phyloP scores from a whole-genome alignment of 805 yeast species.

The Candida silvicultrix region DNA sequence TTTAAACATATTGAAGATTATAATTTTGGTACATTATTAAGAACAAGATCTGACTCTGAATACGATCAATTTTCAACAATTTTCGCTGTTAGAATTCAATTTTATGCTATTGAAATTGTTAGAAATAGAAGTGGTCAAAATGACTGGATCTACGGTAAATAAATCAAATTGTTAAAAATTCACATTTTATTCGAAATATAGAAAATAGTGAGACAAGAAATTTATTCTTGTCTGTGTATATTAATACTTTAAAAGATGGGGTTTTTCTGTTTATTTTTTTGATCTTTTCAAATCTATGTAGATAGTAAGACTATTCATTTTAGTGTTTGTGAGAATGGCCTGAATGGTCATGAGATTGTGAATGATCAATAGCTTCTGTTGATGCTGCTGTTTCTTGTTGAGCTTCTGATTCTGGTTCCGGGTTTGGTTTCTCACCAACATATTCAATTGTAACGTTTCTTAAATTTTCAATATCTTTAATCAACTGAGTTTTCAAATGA shows the following conservation, averaged over 20 bases:
- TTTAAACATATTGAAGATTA: slow-evolving; percentile 87
- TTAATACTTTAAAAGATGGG: too few species aligned
- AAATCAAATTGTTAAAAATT: neutral
- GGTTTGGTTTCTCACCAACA: slow-evolving; percentile 26
- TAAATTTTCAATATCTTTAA: slow-evolving; percentile 34
- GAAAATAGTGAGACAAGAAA: too few species aligned
- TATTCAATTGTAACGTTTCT: slow-evolving; percentile 37
- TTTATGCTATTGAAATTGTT: slow-evolving; percentile 89
- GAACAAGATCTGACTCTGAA: slow-evolving; percentile 66
- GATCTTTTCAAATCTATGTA: neutral
- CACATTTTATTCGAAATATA: too few species aligned
- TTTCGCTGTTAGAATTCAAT: slow-evolving; percentile 89
- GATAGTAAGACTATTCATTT: too few species aligned
- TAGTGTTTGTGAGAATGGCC: too few species aligned
- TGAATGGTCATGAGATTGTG: slow-evolving; percentile 20
- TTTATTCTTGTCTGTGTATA: too few species aligned
- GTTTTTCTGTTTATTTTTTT: too few species aligned
- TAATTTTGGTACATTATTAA: slow-evolving; percentile 90
- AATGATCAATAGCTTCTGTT: slow-evolving; percentile 7
- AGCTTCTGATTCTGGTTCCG: slow-evolving; percentile 7
- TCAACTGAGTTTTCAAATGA: slow-evolving; percentile 28
- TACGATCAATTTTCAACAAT: slow-evolving; percentile 81
- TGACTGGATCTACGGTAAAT: slow-evolving; percentile 67
- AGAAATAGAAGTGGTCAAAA: slow-evolving; percentile 87
- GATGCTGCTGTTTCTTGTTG: slow-evolving; percentile 3